These are phyloP conservation scores for Tympanopsis confertula DNA, from an alignment of 2,329 filamentous ascomycete species.

Conservation along the genomic window DNA sequence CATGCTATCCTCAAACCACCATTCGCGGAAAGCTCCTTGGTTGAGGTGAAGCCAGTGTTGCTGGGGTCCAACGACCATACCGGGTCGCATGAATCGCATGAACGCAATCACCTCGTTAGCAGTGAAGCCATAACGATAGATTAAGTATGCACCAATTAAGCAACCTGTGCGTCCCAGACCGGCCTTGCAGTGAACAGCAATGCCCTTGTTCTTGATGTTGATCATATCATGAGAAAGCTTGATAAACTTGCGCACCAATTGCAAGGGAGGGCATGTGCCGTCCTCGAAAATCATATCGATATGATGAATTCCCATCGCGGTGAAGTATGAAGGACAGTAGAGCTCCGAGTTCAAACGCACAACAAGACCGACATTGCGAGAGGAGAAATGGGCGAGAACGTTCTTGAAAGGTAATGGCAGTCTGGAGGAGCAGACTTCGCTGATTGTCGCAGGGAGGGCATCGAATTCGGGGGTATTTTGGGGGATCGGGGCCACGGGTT, in stretches of 20 bases:
- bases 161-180: slow-evolving; percentile 91
- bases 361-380: slow-evolving; percentile 81
- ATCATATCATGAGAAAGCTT: slow-evolving; percentile 91
- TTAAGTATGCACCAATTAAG: slow-evolving; percentile 91
- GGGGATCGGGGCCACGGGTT: slow-evolving; percentile 61
- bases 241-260: slow-evolving; percentile 88
- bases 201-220: slow-evolving; percentile 76
- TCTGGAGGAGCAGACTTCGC: slow-evolving; percentile 57
- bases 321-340: slow-evolving; percentile 95
- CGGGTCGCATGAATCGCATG: slow-evolving; percentile 97
- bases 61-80: slow-evolving; percentile 97
- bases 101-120: slow-evolving; percentile 95
- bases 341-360: slow-evolving; percentile 91
- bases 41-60: slow-evolving; percentile 98
- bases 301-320: slow-evolving; percentile 85
- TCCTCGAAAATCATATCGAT: slow-evolving; percentile 99
- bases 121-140: slow-evolving; percentile 93
- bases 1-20: slow-evolving; percentile 86
- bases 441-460: slow-evolving; percentile 63
- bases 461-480: slow-evolving; percentile 63
- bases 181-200: slow-evolving; percentile 97
- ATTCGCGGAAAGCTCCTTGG: slow-evolving; percentile 93
- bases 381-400: slow-evolving; percentile 77
- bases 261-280: slow-evolving; percentile 82
- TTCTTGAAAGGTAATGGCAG: slow-evolving; percentile 90